Evolutionary conservation across 805 yeast genomes (phyloP), one percentile per base, ranked within the genome.

Genomic region (Cyberlindnera suaveolens): DNA sequence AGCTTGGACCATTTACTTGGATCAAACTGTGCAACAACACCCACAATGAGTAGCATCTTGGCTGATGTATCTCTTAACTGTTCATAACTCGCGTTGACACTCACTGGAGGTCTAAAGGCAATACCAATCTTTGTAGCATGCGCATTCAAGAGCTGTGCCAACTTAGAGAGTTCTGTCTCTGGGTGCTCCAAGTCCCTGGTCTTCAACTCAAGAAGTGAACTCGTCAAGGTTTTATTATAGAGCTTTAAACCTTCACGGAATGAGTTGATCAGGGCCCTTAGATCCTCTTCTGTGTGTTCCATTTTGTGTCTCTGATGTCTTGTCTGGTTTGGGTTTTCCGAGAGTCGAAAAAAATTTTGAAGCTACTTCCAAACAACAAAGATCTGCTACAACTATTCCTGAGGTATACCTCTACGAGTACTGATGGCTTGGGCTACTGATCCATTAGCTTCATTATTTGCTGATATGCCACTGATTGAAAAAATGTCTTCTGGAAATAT

Each of bases 41-140:
- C 70, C 26, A 74, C 58, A 38, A 75, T 53, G 31, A 74, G 56
- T 3, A 76, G 66, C n/a, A 69, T 50, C 13, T 72, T 61, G 39
- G 70, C 67, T 0, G 75, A 65, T 5, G 71, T 57, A 31, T 76
- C 75, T 43, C 68, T 69, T 6, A 77, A 49, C 20, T 80, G 76
- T 11, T 62, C 64, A 47, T 60, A 66, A 1, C 82, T 80, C 1
- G 83, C 78, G 39, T 66, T 67, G 0, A 62, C 56, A 18, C 69
- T 63, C 35, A 75, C 70, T 1, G 80, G 79, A 3, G 85, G 80
- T 52, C 77, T 78, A 65, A 79, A 83, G 0, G 82, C 75, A 23
- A 83, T 71, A 1, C 89, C 90, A 6, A 85, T 66, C 58, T 86
- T 86, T 3, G 96, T 87, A 3, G 82, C 70, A 57, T 85, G 89